phyloP scores from a whole-genome alignment of 2,329 filamentous ascomycete species.

The Chaetoscypha palmicola region DNA sequence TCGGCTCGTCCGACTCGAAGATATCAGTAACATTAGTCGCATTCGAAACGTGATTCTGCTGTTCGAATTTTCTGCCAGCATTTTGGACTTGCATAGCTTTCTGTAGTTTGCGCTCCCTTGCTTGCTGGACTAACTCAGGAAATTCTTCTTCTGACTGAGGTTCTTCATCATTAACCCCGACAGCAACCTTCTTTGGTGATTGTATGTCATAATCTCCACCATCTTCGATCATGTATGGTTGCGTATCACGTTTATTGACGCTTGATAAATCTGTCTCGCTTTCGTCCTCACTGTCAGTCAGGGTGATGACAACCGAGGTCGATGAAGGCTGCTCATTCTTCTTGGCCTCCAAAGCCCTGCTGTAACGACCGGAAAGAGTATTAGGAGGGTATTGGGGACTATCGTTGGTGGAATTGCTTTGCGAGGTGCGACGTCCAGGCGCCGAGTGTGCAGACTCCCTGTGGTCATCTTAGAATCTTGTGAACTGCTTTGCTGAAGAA shows the following conservation, averaged over 20 bases:
- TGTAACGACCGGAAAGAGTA: conserved; percentile 17
- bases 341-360: conserved; percentile 12
- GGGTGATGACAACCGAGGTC: conserved; percentile 18
- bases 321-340: conserved; percentile 8
- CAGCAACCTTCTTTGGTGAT: conserved; percentile 1
- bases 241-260: conserved; percentile 1
- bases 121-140: conserved; percentile 27
- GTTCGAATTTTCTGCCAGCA: conserved; percentile 6
- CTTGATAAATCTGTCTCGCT: conserved; percentile 1
- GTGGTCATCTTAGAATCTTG: too few relatives aligned
- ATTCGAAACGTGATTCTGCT: conserved; percentile 11
- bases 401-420: too few relatives aligned
- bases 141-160: conserved; percentile 27
- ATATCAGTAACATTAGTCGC: conserved; percentile 9
- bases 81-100: conserved; percentile 14
- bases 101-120: conserved; percentile 23
- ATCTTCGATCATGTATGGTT: conserved; percentile 13
- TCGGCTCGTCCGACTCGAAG: conserved; percentile 9
- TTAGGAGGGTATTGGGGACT: too few relatives aligned
- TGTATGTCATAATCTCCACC: conserved; percentile 13
- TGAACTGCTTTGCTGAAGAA: too few relatives aligned
- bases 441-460: conserved; percentile 22
- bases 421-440: conserved; percentile 16
- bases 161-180: conserved; percentile 14
- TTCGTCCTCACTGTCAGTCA: conserved; percentile 23